Conservation (phyloP, 192 early-diverging fungal genomes). For the Pilobolus umbonatus region DNA sequence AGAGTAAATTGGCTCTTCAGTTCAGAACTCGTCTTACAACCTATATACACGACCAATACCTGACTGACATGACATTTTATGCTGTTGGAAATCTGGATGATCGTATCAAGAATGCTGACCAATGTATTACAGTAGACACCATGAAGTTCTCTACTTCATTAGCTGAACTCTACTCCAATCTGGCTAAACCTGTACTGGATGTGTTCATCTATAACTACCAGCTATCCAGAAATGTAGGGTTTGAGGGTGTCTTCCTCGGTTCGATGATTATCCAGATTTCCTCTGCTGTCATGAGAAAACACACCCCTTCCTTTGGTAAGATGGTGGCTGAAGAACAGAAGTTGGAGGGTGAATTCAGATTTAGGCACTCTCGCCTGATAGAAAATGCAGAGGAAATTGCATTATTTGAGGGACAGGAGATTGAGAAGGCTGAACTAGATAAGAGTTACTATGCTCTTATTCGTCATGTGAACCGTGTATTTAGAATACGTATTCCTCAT, state of each 20-base stretch:
- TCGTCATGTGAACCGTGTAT: slow-evolving; percentile 82
- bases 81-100: slow-evolving; percentile 90
- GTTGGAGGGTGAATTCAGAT: slow-evolving; percentile 92
- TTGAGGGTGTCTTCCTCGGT: slow-evolving; percentile 78
- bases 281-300: slow-evolving; percentile 67
- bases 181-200: slow-evolving; percentile 94
- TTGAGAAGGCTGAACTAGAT: slow-evolving; percentile 81
- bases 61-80: slow-evolving; percentile 91
- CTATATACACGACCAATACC: slow-evolving; percentile 81
- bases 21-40: slow-evolving; percentile 87
- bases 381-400: slow-evolving; percentile 97
- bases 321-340: slow-evolving; percentile 90
- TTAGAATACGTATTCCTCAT: slow-evolving; percentile 82
- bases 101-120: slow-evolving; percentile 87
- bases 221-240: slow-evolving; percentile 75
- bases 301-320: slow-evolving; percentile 96
- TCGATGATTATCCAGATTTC: slow-evolving; percentile 76
- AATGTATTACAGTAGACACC: slow-evolving; percentile 86
- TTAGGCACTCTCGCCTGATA: slow-evolving; percentile 88
- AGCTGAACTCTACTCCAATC: slow-evolving; percentile 87
- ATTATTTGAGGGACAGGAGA: slow-evolving; percentile 76
- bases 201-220: slow-evolving; percentile 89
- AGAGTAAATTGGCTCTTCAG: slow-evolving; percentile 69
- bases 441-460: slow-evolving; percentile 74
- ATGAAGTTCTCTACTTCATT: slow-evolving; percentile 86